Percentiles rank a stretch among this genome's conserved stretches.
Evolutionary conservation across 2,329 filamentous ascomycete species (phyloP).

Genomic region (Penicillium rolfsii): DNA sequence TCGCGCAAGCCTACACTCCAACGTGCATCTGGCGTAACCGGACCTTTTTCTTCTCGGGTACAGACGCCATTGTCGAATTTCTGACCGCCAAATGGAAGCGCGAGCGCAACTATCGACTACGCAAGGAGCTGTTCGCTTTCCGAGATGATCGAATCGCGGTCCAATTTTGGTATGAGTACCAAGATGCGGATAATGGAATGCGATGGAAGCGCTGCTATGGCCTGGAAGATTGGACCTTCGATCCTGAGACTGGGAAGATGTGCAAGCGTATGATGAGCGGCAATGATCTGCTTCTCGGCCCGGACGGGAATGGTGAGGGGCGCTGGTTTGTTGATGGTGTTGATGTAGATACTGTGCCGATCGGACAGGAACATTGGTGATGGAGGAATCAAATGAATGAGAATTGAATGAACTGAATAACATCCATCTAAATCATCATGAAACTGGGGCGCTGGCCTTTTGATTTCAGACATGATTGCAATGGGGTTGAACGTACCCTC

Average conservation of each 20-base stretch:
- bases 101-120: conserved; percentile 71
- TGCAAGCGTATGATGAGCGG: conserved; percentile 53
- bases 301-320: conserved; percentile 46
- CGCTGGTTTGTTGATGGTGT: conserved; percentile 51
- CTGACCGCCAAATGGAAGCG: conserved; percentile 73
- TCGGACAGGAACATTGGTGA: conserved; percentile 44
- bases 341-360: conserved; percentile 45
- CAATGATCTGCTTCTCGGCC: conserved; percentile 50
- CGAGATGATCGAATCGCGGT: conserved; percentile 77
- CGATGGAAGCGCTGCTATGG: conserved; percentile 89
- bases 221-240: conserved; percentile 59
- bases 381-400: not conserved
- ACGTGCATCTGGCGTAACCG: conserved; percentile 83
- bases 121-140: conserved; percentile 84
- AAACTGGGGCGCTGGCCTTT: too few species aligned
- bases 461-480: too few species aligned
- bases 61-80: conserved; percentile 68
- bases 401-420: too few species aligned
- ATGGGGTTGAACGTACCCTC: too few species aligned
- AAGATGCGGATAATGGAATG: conserved; percentile 63
- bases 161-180: conserved; percentile 88
- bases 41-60: conserved; percentile 68
- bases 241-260: conserved; percentile 50
- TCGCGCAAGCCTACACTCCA: conserved; percentile 74
- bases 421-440: too few species aligned